A percentile compares a stretch with the other conserved stretches of the same genome.
These are phyloP conservation scores for Metarhizium humberi DNA, from an alignment of 2,329 filamentous ascomycete genomes.

Conservation along the genomic window DNA sequence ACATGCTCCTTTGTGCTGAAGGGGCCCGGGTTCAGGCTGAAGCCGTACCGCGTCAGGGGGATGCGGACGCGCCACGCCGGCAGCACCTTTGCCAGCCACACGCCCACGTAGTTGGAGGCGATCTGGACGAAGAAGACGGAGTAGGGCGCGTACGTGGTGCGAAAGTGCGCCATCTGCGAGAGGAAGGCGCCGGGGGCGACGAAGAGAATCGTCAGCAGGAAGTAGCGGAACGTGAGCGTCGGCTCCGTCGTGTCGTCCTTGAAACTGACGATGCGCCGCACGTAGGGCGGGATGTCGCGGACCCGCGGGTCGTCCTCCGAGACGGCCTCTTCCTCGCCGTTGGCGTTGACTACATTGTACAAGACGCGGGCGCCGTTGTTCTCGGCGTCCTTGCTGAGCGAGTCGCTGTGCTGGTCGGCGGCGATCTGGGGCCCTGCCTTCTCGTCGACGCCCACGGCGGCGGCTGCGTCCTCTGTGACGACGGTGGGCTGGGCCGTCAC, in stretches of 20 bases:
- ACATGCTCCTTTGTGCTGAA: slow-evolving; percentile 51
- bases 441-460: slow-evolving; percentile 6
- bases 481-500: too few relatives aligned
- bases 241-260: slow-evolving; percentile 45
- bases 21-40: slow-evolving; percentile 46
- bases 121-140: slow-evolving; percentile 55
- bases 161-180: slow-evolving; percentile 44
- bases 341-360: slow-evolving; percentile 11
- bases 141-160: slow-evolving; percentile 48
- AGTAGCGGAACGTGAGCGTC: slow-evolving; percentile 51
- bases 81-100: slow-evolving; percentile 40
- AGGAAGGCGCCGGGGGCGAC: slow-evolving; percentile 48
- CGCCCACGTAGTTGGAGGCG: slow-evolving; percentile 44
- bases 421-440: slow-evolving; percentile 2
- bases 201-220: slow-evolving; percentile 44
- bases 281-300: slow-evolving; percentile 40
- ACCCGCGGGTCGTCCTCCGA: slow-evolving; percentile 40
- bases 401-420: not conserved
- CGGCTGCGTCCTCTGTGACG: slow-evolving; percentile 1
- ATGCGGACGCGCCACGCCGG: slow-evolving; percentile 36
- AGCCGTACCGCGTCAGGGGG: slow-evolving; percentile 36
- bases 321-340: slow-evolving; percentile 20
- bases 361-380: slow-evolving; percentile 5
- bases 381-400: slow-evolving; percentile 5
- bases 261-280: slow-evolving; percentile 45